Evolutionary conservation across 345 rosid species (phyloP).

Genomic region (Salix caprea): DNA sequence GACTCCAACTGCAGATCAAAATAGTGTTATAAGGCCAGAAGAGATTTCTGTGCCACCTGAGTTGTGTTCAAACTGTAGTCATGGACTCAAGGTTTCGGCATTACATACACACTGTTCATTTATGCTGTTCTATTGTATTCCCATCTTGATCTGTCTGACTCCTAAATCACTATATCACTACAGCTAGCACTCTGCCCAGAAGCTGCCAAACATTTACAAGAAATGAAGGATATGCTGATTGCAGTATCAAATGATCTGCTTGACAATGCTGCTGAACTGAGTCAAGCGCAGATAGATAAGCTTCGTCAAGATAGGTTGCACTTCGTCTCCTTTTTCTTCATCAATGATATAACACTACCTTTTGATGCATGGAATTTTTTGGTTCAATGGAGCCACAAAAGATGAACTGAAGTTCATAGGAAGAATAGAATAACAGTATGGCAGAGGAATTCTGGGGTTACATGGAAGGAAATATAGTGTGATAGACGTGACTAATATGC

Average conservation of each 20-base stretch:
- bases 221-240: slow-evolving; percentile 81
- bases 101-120: slow-evolving; percentile 6
- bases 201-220: slow-evolving; percentile 65
- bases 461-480: not conserved
- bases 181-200: slow-evolving; percentile 90
- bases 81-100: slow-evolving; percentile 60
- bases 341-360: not conserved
- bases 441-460: not conserved
- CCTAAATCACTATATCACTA: slow-evolving; percentile 25
- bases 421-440: slow-evolving; percentile 8
- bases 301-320: slow-evolving; percentile 85
- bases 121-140: slow-evolving; percentile 14
- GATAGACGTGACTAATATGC: not conserved
- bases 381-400: no score
- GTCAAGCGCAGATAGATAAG: slow-evolving; percentile 56
- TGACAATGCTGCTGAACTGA: slow-evolving; percentile 62
- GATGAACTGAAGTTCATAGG: not conserved
- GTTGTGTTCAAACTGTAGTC: slow-evolving; percentile 64
- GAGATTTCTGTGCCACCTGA: slow-evolving; percentile 57
- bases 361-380: no score
- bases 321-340: slow-evolving; percentile 8
- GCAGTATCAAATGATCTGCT: slow-evolving; percentile 88
- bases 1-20: slow-evolving; percentile 45
- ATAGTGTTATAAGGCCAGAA: slow-evolving; percentile 37
- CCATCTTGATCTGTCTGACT: slow-evolving; percentile 23